Conservation (phyloP, 2,329 filamentous ascomycete genomes). For the Graphiopsis chlorocephala region DNA sequence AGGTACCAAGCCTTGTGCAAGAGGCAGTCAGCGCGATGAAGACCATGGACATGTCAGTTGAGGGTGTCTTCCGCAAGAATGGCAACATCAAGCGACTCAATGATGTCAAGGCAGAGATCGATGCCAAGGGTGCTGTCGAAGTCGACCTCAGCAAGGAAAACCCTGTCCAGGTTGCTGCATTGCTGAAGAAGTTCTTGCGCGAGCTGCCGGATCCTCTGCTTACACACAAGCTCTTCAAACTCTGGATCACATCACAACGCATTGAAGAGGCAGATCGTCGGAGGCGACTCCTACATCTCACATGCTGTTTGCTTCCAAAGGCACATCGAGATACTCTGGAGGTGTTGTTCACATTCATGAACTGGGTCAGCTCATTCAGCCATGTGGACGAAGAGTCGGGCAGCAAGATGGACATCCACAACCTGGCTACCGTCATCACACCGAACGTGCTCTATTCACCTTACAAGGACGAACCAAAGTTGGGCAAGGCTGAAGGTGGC, state of each 20-base stretch:
- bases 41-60: slow-evolving; percentile 98
- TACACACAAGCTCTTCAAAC: slow-evolving; percentile 87
- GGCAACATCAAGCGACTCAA: slow-evolving; percentile 94
- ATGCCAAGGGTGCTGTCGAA: slow-evolving; percentile 78
- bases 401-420: slow-evolving; percentile 98
- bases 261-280: slow-evolving; percentile 78
- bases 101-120: slow-evolving; percentile 81
- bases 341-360: slow-evolving; percentile 91
- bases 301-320: slow-evolving; percentile 90
- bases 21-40: slow-evolving; percentile 92
- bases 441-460: slow-evolving; percentile 74
- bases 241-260: slow-evolving; percentile 87
- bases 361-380: slow-evolving; percentile 96
- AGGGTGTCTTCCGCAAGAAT: slow-evolving; percentile 98
- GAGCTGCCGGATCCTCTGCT: slow-evolving; percentile 92
- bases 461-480: slow-evolving; percentile 46
- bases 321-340: slow-evolving; percentile 90
- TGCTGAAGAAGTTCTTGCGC: slow-evolving; percentile 91
- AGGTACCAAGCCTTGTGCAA: slow-evolving; percentile 91
- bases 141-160: slow-evolving; percentile 85
- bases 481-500: slow-evolving; percentile 30
- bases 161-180: slow-evolving; percentile 87
- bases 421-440: slow-evolving; percentile 93
- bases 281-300: slow-evolving; percentile 80
- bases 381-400: slow-evolving; percentile 95